Base-by-base conservation (phyloP, 805 yeast species). In the Wickerhamiella dianesei region DNA sequence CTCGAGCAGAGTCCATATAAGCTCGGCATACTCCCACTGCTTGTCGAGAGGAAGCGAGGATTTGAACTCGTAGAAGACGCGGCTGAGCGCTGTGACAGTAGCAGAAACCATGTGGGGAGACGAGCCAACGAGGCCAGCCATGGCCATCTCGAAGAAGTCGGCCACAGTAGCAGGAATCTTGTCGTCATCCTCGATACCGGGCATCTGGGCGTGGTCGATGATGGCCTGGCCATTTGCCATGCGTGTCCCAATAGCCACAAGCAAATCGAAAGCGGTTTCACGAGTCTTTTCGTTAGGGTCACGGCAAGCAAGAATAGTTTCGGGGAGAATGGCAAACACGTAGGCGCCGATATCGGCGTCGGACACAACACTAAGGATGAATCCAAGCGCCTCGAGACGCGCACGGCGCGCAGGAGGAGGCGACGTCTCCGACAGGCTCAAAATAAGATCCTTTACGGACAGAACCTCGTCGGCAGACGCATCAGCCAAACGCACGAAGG, bases 51-150 rank as follows among this genome's bases (percentile, higher is more conserved):
- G 75, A 51, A 92, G 70, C 35, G 70, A 67, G 46, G 75, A 75
- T 56, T 80, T 80, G 67, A 84, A 94, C 65, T 92, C 96, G 64
- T 79, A 89, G 37, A 92, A 72, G 41, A 89, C 67, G 59, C 96
- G 80, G 41, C 95, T 80, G 46, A 89, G 69, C 0, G 96, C 94
- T 4, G 95, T 87, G 56, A 92, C 79, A 2, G 89, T 79, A n/a
- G 97, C 96, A 58, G 95, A 84, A 29, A 92, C 83, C 96, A 89
- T 89, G 67, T 89, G 95, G 35, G 94, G 89, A 25, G 92, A 75
- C 53, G 82, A 80, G 48, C 96, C 96, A 35, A 92, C 96, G 55
- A 94, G 71, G 68, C 98, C 99, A 22, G 96, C 98, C 64, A 89
- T 77, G 25, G 89, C 81, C 81, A 92, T 85, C 25, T 94, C 86